A percentile compares a stretch with the other conserved stretches of the same genome.
Evolutionary conservation across 202 grass and related monocot species (phyloP).

Genomic region (Zoysia matrella): DNA sequence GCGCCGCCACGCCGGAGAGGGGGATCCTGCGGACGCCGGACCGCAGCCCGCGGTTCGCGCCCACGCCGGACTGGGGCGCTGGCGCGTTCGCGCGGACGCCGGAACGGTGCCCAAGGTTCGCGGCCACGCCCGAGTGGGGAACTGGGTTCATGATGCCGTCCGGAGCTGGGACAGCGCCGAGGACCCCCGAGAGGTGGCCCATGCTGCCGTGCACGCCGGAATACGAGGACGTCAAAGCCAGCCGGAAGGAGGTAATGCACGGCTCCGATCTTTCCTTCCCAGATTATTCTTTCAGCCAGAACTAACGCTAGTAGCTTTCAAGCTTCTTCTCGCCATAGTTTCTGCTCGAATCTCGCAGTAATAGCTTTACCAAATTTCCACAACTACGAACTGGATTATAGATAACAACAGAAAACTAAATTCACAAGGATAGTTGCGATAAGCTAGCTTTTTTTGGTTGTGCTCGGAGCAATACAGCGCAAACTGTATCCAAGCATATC

Average conservation of each 20-base stretch:
- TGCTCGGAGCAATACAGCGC: not conserved
- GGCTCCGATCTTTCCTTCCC: not conserved
- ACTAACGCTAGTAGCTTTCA: not conserved
- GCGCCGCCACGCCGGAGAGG: constrained; percentile 46
- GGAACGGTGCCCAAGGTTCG: constrained; percentile 61
- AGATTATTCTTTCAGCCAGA: not conserved
- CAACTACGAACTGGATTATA: not conserved
- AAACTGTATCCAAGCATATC: constrained; percentile 24
- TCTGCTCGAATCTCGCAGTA: not conserved
- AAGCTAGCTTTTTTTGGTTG: constrained; percentile 10
- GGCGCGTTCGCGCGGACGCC: constrained; percentile 41
- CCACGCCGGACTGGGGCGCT: constrained; percentile 58
- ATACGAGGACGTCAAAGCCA: constrained; percentile 48
- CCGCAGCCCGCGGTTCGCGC: constrained; percentile 51
- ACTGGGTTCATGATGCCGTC: constrained; percentile 57
- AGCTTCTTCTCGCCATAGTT: not conserved
- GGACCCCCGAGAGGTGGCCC: constrained; percentile 67
- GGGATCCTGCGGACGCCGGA: constrained; percentile 56
- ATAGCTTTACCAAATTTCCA: not conserved
- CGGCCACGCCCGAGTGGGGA: constrained; percentile 58
- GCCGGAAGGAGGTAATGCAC: constrained; percentile 64
- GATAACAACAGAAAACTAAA: constrained; percentile 2
- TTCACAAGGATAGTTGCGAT: constrained; percentile 2
- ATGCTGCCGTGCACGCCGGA: constrained; percentile 51
- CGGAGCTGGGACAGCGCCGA: constrained; percentile 22